Base-by-base conservation (phyloP, 1,284 basidiomycete species). In the Moniliella sp. region DNA sequence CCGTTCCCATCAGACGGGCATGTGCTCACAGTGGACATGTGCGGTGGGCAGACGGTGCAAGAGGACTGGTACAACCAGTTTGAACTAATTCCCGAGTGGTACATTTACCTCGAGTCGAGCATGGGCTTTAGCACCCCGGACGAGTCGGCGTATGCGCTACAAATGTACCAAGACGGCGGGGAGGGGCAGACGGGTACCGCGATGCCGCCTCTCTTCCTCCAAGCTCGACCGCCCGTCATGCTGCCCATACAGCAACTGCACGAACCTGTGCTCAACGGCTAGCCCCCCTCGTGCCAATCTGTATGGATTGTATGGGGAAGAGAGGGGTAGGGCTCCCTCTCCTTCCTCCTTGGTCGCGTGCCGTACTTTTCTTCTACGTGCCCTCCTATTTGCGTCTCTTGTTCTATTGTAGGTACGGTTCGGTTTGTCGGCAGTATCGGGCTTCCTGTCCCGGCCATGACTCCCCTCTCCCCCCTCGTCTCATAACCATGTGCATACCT, bases 11-110 rank as follows among this genome's bases (percentile, higher is more conserved):
- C 39, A 9, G 50, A 52, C 26, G 50, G 50, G 7, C 35, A 39
- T 12, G 38, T 41, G 17, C 37, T 38, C 34, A 31, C 42, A 9
- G 33, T 41, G 32, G 28, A 34, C 18, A 33, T 37, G 4, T 47
- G 48, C 33, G 29, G 29, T 23, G 8, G 21, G n/a, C 21, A 23
- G 21, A 23, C 21, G n/a, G n/a, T 23, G 7, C 7, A 23, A n/a
- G n/a, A 7, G 21, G 7, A 7, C 21, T 23, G 8, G 21, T 23
- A 23, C 21, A 23, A 23, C n/a, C 21, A 23, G 21, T 51, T 47
- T 31, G 43, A 45, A 23, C 34, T 52, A 21, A 49, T 52, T 34
- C 25, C 37, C 8, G 31, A 28, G 18, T 52, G 47, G 49, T 49
- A 46, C 35, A 50, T 40, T 19, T 52, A 40, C 30, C 21, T 23